These are phyloP conservation scores for Podospora bellae-mahoneyi DNA, from an alignment of 495 filamentous ascomycete species.

Conservation along the genomic window DNA sequence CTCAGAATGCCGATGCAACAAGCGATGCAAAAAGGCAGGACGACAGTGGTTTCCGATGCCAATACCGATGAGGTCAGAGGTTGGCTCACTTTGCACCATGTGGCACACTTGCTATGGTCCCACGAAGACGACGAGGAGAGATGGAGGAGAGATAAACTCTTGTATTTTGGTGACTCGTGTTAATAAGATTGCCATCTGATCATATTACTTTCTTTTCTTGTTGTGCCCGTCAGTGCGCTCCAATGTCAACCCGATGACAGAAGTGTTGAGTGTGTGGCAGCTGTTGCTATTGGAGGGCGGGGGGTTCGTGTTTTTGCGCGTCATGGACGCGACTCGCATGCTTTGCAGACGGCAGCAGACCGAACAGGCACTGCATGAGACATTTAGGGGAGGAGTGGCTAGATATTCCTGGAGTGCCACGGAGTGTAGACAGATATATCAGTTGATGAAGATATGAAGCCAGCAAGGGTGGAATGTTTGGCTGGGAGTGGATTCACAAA, in stretches of 20 bases:
- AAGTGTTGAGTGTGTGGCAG: background rate
- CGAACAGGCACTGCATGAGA: background rate
- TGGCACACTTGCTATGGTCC: slow-evolving; percentile 5
- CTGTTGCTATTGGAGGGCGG: slow-evolving; percentile 2
- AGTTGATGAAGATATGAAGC: too few relatives aligned
- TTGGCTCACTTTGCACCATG: slow-evolving; percentile 4
- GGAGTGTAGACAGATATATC: too few relatives aligned
- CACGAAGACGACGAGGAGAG: background rate
- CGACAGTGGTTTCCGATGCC: background rate
- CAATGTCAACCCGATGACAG: background rate
- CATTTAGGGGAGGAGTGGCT: too few relatives aligned
- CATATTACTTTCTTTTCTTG: background rate
- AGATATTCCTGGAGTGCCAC: too few relatives aligned
- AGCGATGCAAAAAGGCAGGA: background rate
- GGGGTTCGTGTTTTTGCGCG: slow-evolving; percentile 16
- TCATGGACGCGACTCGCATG: slow-evolving; percentile 14
- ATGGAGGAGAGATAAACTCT: background rate
- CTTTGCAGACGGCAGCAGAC: background rate
- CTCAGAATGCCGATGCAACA: background rate
- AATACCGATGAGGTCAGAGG: slow-evolving; percentile 10
- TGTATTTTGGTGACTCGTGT: background rate
- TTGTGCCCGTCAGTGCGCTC: background rate
- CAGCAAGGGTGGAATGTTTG: background rate
- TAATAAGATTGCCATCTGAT: slow-evolving; percentile 1
- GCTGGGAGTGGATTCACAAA: background rate